Conservation (phyloP, 495 filamentous ascomycete species). For the Penicillium cosmopolitanum region DNA sequence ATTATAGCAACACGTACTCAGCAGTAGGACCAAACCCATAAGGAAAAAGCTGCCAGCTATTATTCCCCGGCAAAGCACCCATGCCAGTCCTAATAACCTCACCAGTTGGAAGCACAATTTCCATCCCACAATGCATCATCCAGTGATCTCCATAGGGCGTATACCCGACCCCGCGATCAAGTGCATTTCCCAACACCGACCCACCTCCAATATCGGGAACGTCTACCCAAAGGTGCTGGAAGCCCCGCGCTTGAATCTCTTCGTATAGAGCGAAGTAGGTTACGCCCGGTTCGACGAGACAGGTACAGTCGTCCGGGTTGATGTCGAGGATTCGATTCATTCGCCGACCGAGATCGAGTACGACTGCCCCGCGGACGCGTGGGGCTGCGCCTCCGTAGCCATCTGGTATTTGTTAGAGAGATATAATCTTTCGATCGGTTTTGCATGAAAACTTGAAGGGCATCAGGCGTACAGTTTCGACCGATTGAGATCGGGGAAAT, state of each 20-base stretch:
- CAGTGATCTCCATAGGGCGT: constrained; percentile 24
- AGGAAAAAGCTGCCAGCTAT: constrained; percentile 18
- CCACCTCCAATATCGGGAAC: constrained; percentile 61
- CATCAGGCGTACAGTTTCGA: constrained; percentile 15
- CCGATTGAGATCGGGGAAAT: constrained; percentile 21
- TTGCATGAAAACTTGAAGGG: neutral
- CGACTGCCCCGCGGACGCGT: constrained; percentile 13
- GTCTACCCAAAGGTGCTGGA: constrained; percentile 56
- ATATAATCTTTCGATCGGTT: neutral
- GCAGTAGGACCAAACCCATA: constrained; percentile 15
- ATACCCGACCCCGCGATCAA: constrained; percentile 47
- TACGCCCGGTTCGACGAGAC: constrained; percentile 52
- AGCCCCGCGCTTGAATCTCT: constrained; percentile 50
- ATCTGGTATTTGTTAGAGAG: constrained; percentile 4
- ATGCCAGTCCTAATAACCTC: constrained; percentile 54
- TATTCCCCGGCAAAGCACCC: constrained; percentile 35
- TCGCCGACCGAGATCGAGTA: constrained; percentile 13
- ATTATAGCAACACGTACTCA: constrained; percentile 2
- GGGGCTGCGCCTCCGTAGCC: constrained; percentile 22
- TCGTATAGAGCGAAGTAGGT: constrained; percentile 57
- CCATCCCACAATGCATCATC: constrained; percentile 20
- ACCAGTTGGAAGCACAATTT: constrained; percentile 25
- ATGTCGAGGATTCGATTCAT: constrained; percentile 36
- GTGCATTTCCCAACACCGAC: constrained; percentile 57
- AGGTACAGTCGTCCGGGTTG: constrained; percentile 24